phyloP scores from a whole-genome alignment of 2,329 filamentous ascomycete species.

The Aspergillus fumigatiaffinis region DNA sequence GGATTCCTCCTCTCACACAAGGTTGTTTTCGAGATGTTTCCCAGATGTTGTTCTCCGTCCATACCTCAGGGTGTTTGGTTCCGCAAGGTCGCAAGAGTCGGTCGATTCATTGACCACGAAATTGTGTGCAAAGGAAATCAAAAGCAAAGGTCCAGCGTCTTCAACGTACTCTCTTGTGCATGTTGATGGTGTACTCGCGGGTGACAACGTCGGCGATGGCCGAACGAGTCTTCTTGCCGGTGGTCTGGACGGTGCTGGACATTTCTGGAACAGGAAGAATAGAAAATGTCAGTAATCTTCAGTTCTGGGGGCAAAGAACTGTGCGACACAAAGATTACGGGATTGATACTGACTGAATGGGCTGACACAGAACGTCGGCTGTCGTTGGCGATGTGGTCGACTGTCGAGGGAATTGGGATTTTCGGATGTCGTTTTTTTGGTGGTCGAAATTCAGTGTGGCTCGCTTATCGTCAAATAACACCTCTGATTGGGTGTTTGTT shows the following conservation, averaged over 20 bases:
- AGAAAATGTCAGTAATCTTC: background rate
- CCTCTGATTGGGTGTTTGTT: conserved; percentile 23
- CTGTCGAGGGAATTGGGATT: conserved; percentile 23
- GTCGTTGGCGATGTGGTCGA: conserved; percentile 37
- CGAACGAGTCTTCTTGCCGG: conserved; percentile 73
- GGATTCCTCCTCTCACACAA: background rate
- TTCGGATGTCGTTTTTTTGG: conserved; percentile 24
- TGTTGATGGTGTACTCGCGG: conserved; percentile 99
- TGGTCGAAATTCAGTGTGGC: conserved; percentile 34
- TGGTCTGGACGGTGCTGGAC: conserved; percentile 61
- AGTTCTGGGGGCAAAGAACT: background rate
- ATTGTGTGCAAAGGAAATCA: conserved; percentile 9
- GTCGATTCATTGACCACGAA: conserved; percentile 1
- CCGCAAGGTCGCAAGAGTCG: conserved; percentile 10
- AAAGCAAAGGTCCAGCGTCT: conserved; percentile 10
- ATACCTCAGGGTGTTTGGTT: conserved; percentile 16
- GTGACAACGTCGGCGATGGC: conserved; percentile 99
- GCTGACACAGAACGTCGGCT: conserved; percentile 30
- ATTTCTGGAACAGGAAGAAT: conserved; percentile 49
- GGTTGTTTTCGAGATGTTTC: background rate
- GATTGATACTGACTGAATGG: conserved; percentile 33
- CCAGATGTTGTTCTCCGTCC: conserved; percentile 31
- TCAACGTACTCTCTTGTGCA: conserved; percentile 95
- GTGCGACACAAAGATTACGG: background rate
- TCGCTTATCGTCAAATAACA: conserved; percentile 29